Conservation (phyloP, 768 basidiomycete genomes). For the Cubamyces lactineus region DNA sequence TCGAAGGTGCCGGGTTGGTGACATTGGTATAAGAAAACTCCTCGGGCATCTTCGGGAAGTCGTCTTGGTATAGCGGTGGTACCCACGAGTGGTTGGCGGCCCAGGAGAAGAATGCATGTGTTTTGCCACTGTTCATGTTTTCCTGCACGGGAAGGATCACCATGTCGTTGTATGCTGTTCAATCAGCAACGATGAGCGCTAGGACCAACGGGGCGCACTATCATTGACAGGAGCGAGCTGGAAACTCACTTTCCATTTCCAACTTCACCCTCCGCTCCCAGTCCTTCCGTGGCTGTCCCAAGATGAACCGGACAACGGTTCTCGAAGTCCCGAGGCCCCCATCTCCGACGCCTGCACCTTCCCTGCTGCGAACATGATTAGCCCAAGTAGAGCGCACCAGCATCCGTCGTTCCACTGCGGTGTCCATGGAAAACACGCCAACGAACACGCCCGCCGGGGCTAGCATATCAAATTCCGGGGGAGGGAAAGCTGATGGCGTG, state of each 20-base stretch:
- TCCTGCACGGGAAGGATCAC: slow-evolving; percentile 81
- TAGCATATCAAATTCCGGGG: slow-evolving; percentile 68
- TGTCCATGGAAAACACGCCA: slow-evolving; percentile 90
- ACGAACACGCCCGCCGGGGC: slow-evolving; percentile 86
- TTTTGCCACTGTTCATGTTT: slow-evolving; percentile 97
- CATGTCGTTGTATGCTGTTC: slow-evolving; percentile 81
- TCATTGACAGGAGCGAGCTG: too few species aligned
- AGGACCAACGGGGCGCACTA: too few species aligned
- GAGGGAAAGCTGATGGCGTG: slow-evolving; percentile 63
- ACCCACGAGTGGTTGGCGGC: slow-evolving; percentile 90
- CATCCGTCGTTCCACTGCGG: slow-evolving; percentile 81
- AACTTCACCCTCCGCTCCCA: slow-evolving; percentile 80
- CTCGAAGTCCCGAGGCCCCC: slow-evolving; percentile 76
- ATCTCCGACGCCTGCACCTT: slow-evolving; percentile 72
- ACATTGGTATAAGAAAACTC: slow-evolving; percentile 69
- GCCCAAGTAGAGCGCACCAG: slow-evolving; percentile 89
- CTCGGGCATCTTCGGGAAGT: slow-evolving; percentile 46
- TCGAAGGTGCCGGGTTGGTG: slow-evolving; percentile 50
- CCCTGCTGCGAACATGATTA: slow-evolving; percentile 75
- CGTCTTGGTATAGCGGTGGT: slow-evolving; percentile 67
- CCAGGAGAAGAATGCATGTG: slow-evolving; percentile 91
- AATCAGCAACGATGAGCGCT: neutral
- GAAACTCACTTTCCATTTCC: slow-evolving; percentile 85
- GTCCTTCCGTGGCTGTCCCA: slow-evolving; percentile 80
- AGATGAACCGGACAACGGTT: slow-evolving; percentile 85